Evolutionary conservation across 2,329 filamentous ascomycete species (phyloP).

Genomic region (Aspergillus fischeri): DNA sequence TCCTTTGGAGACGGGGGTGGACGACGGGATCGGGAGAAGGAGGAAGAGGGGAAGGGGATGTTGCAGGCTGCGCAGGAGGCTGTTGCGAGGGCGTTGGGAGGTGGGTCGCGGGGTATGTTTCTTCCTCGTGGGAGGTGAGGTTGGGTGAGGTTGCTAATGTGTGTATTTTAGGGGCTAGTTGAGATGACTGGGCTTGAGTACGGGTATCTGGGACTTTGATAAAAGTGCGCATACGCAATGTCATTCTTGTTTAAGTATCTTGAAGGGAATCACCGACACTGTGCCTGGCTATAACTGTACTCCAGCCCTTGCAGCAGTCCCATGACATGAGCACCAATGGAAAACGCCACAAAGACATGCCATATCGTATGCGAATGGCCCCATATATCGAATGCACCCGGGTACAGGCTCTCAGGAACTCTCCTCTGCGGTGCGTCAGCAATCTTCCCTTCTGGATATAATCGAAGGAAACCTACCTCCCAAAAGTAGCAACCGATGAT

Average conservation of each 20-base stretch:
- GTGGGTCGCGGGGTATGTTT: slow-evolving; percentile 18
- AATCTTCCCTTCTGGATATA: too few relatives aligned
- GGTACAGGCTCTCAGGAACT: slow-evolving; percentile 23
- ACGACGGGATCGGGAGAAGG: background rate
- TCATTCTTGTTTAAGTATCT: too few relatives aligned
- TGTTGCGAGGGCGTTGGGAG: slow-evolving; percentile 24
- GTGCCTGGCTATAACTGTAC: slow-evolving; percentile 24
- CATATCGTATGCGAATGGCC: slow-evolving; percentile 32
- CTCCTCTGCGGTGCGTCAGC: slow-evolving; percentile 6
- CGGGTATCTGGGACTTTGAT: too few relatives aligned
- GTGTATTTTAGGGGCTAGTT: background rate
- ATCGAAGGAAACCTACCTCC: background rate
- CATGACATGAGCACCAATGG: slow-evolving; percentile 33
- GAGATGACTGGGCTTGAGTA: background rate
- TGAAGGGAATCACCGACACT: too few relatives aligned
- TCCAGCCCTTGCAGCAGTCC: slow-evolving; percentile 27
- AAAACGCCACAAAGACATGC: slow-evolving; percentile 38
- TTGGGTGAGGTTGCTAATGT: background rate
- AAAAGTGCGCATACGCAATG: too few relatives aligned
- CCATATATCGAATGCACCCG: slow-evolving; percentile 33
- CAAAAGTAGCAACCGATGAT: slow-evolving; percentile 28
- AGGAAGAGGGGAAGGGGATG: slow-evolving; percentile 8
- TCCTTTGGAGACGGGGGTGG: background rate
- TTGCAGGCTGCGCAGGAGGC: slow-evolving; percentile 18
- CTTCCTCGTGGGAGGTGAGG: background rate